Base-by-base conservation (phyloP, 1,284 basidiomycete species). In the Pseudozyma tsukubaensis region DNA sequence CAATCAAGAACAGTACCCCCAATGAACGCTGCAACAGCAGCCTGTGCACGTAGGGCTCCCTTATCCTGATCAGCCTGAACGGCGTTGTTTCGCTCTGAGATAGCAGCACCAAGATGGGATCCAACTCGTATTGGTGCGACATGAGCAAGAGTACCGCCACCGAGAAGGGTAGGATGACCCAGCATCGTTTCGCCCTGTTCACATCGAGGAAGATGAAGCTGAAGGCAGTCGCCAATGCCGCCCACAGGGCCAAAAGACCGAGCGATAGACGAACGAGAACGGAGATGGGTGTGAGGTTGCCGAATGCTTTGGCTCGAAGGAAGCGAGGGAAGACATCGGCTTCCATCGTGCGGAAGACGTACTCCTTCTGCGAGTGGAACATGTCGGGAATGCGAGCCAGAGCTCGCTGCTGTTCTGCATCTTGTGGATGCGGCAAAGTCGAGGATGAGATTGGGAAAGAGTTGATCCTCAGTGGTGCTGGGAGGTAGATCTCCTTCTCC, bases 111-210 rank as follows among this genome's bases (percentile, higher is more conserved):
- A 88, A 80, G 76, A 97, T 87, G 3, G 96, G 96, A 85, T 97
- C 95, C 59, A 98, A 90, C 85, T 96, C 94, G 86, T 99, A 99
- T 85, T 95, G 93, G 82, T 97, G 93, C 21, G 94, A 93, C 61
- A 97, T 88, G 68, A 99, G 89, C 86, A 93, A 91, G 75, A 96
- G 90, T 78, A 93, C 87, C 53, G 95, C 93, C 76, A 98, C 85
- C n/a, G 91, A 88, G 85, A 97, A 98, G 0, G 96, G 96, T 36
- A 99, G 88, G 86, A 98, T 95, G 76, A 98, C 95, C 90, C 95
- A 97, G 83, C 97, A 92, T 56, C 97, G 89, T 84, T 92, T 92
- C 24, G 91, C 90, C 82, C 93, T 94, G 10, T 94, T 93, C 72
- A 92, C 89, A 85, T 99, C 94, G 57, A 98, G 88, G 86, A 99